These are phyloP conservation scores for Fragaria iinumae DNA, from an alignment of 306 rosid species.

Conservation along the genomic window DNA sequence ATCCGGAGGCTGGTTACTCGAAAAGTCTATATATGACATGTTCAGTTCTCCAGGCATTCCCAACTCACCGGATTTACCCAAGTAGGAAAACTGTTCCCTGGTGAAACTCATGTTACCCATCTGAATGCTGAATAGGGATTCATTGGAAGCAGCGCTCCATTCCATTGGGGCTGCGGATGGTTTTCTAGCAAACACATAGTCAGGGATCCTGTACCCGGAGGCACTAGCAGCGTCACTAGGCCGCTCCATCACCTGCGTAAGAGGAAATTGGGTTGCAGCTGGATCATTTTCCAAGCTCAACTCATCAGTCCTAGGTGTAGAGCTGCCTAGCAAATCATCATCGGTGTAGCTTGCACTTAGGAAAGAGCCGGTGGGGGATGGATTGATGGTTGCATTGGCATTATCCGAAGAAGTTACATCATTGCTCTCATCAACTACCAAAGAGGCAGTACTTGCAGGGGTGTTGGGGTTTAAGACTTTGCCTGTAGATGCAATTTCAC, in stretches of 20 bases:
- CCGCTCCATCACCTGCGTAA: conserved; percentile 68
- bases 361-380: background rate
- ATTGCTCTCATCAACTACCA: background rate
- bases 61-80: conserved; percentile 51
- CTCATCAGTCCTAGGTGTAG: conserved; percentile 24
- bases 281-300: conserved; percentile 16
- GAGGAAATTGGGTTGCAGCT: conserved; percentile 50
- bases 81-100: conserved; percentile 39
- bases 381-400: background rate
- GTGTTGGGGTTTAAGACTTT: conserved; percentile 1
- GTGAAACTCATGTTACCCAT: conserved; percentile 86
- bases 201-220: conserved; percentile 57
- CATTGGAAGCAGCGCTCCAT: conserved; percentile 84
- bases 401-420: background rate
- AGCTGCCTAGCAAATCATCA: conserved; percentile 33
- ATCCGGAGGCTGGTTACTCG: conserved; percentile 25
- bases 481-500: background rate
- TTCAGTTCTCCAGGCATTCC: conserved; percentile 36
- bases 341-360: conserved; percentile 16
- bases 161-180: conserved; percentile 50
- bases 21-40: conserved; percentile 21
- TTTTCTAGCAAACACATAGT: conserved; percentile 66
- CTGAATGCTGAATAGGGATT: conserved; percentile 84
- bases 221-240: conserved; percentile 26
- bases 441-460: conserved; percentile 7